phyloP scores from a whole-genome alignment of 495 filamentous ascomycete species.

The Aspergillus avenaceus region DNA sequence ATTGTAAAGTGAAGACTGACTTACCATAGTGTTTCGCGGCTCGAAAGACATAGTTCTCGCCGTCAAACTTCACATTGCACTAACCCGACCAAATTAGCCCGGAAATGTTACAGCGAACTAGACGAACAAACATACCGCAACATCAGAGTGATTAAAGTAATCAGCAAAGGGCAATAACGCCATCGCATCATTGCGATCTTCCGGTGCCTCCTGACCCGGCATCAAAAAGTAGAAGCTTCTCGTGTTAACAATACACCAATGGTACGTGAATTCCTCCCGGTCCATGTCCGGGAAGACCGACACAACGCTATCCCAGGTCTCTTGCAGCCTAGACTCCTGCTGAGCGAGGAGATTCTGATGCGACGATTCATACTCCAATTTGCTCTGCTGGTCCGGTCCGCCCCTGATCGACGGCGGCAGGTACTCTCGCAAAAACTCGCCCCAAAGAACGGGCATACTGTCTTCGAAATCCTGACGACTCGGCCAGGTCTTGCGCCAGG shows the following conservation, averaged over 20 bases:
- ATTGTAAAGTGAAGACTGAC: not conserved
- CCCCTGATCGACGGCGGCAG: slow-evolving; percentile 37
- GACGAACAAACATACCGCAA: slow-evolving; percentile 28
- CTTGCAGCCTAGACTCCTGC: slow-evolving; percentile 59
- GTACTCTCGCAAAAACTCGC: slow-evolving; percentile 22
- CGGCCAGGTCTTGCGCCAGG: slow-evolving; percentile 72
- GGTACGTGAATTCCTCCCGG: slow-evolving; percentile 56
- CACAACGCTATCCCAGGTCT: slow-evolving; percentile 55
- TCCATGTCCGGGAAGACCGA: slow-evolving; percentile 49
- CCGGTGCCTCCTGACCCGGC: slow-evolving; percentile 44
- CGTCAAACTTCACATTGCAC: slow-evolving; percentile 61
- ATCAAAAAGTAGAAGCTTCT: slow-evolving; percentile 74
- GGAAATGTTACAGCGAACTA: not conserved
- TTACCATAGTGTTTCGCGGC: slow-evolving; percentile 53
- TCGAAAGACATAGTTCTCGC: slow-evolving; percentile 57
- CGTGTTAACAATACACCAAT: slow-evolving; percentile 81
- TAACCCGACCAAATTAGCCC: slow-evolving; percentile 12
- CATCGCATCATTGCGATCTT: slow-evolving; percentile 65
- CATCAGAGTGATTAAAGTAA: slow-evolving; percentile 77
- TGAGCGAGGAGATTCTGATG: slow-evolving; percentile 52
- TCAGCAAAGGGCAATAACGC: slow-evolving; percentile 81
- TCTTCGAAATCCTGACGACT: slow-evolving; percentile 51
- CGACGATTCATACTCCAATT: slow-evolving; percentile 28
- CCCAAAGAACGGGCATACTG: slow-evolving; percentile 70
- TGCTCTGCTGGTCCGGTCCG: too few relatives aligned